A percentile compares a stretch with the other conserved stretches of the same genome.
Evolutionary conservation across 768 basidiomycete genomes (phyloP).

Genomic region (Coprinellus micaceus): DNA sequence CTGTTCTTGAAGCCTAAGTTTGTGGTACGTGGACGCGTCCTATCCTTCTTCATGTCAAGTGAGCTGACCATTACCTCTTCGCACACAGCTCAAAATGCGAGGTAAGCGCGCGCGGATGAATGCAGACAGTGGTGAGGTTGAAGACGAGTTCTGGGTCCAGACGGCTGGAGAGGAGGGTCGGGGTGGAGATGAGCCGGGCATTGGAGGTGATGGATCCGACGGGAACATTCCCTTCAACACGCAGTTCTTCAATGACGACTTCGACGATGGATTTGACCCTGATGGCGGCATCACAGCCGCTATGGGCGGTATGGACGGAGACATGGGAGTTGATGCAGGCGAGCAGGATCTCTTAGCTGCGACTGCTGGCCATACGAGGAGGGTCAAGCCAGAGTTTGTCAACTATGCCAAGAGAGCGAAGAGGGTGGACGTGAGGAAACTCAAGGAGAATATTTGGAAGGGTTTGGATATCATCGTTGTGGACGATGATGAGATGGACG

Average conservation of each 20-base stretch:
- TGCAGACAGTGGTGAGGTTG: constrained; percentile 80
- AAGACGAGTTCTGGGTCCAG: constrained; percentile 96
- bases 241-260: constrained; percentile 94
- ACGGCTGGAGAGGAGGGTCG: constrained; percentile 82
- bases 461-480: constrained; percentile 73
- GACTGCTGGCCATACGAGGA: constrained; percentile 71
- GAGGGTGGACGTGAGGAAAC: constrained; percentile 90
- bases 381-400: constrained; percentile 82
- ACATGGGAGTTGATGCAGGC: constrained; percentile 46
- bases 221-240: constrained; percentile 82
- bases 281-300: constrained; percentile 39
- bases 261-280: constrained; percentile 70
- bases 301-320: constrained; percentile 37
- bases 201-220: constrained; percentile 55
- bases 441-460: constrained; percentile 98
- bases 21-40: constrained; percentile 51
- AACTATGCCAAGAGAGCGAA: constrained; percentile 95
- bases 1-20: constrained; percentile 97
- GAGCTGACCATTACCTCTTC: too few relatives aligned
- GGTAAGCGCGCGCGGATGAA: constrained; percentile 59
- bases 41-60: neutral
- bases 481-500: constrained; percentile 39
- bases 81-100: constrained; percentile 89
- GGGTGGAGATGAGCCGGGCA: constrained; percentile 40
- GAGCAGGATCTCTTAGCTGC: constrained; percentile 88